phyloP scores from a whole-genome alignment of 805 yeast species.

The Suhomyces prunicola region DNA sequence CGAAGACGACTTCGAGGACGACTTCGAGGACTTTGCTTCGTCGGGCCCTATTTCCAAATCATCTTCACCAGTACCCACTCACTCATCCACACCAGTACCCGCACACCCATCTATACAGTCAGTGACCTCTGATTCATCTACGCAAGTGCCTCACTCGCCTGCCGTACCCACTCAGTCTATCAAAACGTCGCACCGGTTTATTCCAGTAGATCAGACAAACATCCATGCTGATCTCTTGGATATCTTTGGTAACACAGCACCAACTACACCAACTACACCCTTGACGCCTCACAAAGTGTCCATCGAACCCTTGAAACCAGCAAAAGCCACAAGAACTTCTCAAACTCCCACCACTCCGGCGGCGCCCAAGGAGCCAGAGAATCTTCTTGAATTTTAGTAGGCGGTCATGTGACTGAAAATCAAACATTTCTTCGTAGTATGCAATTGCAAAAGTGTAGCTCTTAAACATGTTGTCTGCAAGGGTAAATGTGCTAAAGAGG shows the following conservation, averaged over 20 bases:
- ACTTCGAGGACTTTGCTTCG: constrained; percentile 21
- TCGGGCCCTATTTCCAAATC: constrained; percentile 4
- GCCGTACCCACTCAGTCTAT: background rate
- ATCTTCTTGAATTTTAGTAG: background rate
- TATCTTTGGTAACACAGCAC: constrained; percentile 5
- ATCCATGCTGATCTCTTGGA: constrained; percentile 8
- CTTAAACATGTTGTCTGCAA: background rate
- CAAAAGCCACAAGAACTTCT: background rate
- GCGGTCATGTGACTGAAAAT: background rate
- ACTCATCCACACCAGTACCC: background rate
- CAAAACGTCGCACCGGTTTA: constrained; percentile 3
- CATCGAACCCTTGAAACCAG: background rate
- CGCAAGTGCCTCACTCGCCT: background rate
- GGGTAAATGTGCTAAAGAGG: constrained; percentile 1
- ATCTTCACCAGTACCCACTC: no score
- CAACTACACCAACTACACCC: background rate
- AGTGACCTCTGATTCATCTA: background rate
- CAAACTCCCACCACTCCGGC: background rate
- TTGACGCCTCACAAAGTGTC: background rate
- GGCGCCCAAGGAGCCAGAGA: background rate
- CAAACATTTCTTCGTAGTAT: background rate
- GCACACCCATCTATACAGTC: background rate
- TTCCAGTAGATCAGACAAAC: background rate
- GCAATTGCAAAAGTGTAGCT: background rate
- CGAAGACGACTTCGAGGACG: constrained; percentile 11